Conservation (phyloP, 768 basidiomycete genomes). For the Dentipellis fragilis region DNA sequence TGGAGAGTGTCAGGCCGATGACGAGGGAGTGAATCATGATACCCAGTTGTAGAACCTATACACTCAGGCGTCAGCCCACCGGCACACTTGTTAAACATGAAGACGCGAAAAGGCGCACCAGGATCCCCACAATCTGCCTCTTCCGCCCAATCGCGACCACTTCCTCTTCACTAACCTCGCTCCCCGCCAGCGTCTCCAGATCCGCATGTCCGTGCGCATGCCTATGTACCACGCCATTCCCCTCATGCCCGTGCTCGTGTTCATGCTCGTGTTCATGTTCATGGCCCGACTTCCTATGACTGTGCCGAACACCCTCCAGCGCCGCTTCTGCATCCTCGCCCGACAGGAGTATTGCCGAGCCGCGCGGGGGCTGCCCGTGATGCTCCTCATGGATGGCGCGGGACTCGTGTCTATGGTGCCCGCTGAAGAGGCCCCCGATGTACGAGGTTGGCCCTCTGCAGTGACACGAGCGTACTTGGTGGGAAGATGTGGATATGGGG, state of each 20-base stretch:
- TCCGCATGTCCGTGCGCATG: conserved; percentile 4
- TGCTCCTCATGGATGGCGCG: conserved; percentile 19
- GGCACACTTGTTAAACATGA: background rate
- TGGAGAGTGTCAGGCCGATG: conserved; percentile 68
- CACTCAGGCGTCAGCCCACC: background rate
- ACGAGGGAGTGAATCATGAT: conserved; percentile 82
- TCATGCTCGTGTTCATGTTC: background rate
- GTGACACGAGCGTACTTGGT: too few species aligned
- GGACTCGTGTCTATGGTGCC: conserved; percentile 27
- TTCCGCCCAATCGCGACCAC: conserved; percentile 35
- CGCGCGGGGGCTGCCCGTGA: conserved; percentile 6
- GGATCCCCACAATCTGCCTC: conserved; percentile 64
- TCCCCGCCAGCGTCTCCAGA: conserved; percentile 6
- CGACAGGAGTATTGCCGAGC: background rate
- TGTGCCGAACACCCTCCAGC: background rate
- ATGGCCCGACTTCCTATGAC: background rate
- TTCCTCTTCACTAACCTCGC: conserved; percentile 7
- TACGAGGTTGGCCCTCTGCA: background rate
- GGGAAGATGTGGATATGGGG: background rate
- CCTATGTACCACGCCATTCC: background rate
- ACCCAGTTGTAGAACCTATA: conserved; percentile 67
- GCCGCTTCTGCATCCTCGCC: background rate
- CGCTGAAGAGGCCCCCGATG: conserved; percentile 18
- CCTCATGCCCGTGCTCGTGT: background rate
- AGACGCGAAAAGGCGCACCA: conserved; percentile 33